Base-by-base conservation (phyloP, 805 yeast species). In the Candida jianshihensis region DNA sequence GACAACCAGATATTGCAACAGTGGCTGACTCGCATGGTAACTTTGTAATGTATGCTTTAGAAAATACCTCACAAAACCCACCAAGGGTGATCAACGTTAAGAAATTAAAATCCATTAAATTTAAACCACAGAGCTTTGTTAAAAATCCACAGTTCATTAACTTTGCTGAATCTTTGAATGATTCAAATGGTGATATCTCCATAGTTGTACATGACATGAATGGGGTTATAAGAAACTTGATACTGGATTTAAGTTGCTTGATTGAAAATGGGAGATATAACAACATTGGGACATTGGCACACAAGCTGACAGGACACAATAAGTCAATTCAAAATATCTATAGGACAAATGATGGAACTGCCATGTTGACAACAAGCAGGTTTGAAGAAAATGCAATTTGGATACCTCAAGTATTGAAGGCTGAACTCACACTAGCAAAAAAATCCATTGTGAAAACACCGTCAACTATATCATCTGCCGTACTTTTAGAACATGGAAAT, bases 231-330 rank as follows among this genome's bases (percentile, higher is more conserved):
- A 56, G 60, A 36, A 64, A 59, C 37, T 60, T 60, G 11, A 47
- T 48, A 22, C 26, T 61, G 15, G 52, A 57, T 40, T 47, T 37
- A 22, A 50, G 30, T 22, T 60, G 36, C 25, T 57, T 48, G 21
- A 40, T 36, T 19, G 33, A 44, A 3, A 44, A 42, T 5, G 31
- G 43, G 6, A 21, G 30, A 2, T 30, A 43, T 6, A 35, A 37
- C 6, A 32, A 47, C 6, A 38, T 50, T 1, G 62, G 59, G 4
- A 36, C 40, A 5, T 44, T 78, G 9, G 61, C 66, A 18, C 70
- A 78, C 43, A 78, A 81, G 46, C 73, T 81, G 37, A 86, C 94
- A 2, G 97, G 97, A 1, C 96, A 88, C 53, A 72, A 76, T 37
- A 88, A 88, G 52, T 84, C 96, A 0, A 78, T 89, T 17, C 75